Evolutionary conservation across 768 basidiomycete genomes (phyloP).

Genomic region (Suillus bovinus): DNA sequence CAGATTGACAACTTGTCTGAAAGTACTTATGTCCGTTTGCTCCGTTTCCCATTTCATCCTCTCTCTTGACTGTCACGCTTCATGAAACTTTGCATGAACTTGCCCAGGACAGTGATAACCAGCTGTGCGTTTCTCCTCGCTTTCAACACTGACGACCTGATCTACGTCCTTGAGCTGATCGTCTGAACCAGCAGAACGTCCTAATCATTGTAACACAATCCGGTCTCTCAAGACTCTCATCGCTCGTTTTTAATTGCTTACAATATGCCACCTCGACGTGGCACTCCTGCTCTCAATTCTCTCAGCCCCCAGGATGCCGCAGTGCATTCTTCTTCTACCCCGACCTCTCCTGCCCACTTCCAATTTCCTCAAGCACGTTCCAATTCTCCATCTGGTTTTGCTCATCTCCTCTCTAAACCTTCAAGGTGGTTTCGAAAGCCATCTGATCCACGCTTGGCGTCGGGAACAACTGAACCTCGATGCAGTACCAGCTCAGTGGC

Average conservation of each 20-base stretch:
- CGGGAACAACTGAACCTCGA: constrained; percentile 45
- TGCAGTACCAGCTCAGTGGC: constrained; percentile 44
- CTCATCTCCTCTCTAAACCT: constrained; percentile 65
- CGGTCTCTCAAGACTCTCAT: constrained; percentile 10
- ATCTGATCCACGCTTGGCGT: constrained; percentile 49
- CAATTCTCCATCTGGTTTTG: constrained; percentile 62
- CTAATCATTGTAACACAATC: constrained; percentile 7
- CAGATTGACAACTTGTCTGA: constrained; percentile 1
- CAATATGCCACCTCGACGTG: constrained; percentile 54
- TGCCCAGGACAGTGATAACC: not conserved
- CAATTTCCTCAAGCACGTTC: constrained; percentile 52
- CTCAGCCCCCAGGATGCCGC: constrained; percentile 40
- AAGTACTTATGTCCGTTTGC: constrained; percentile 5
- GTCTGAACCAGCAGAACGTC: not conserved
- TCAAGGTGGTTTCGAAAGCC: constrained; percentile 74
- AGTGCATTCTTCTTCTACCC: constrained; percentile 19
- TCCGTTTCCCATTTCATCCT: constrained; percentile 5
- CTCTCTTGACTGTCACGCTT: not conserved
- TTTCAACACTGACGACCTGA: not conserved
- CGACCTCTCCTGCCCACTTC: constrained; percentile 37
- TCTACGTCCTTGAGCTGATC: not conserved
- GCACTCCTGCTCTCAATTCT: constrained; percentile 38
- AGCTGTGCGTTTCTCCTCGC: not conserved
- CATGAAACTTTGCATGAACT: constrained; percentile 1
- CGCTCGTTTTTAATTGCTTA: constrained; percentile 14